A percentile compares a stretch with the other conserved stretches of the same genome.
These are phyloP conservation scores for Candida nitratophila DNA, from an alignment of 805 yeast genomes.

Conservation along the genomic window DNA sequence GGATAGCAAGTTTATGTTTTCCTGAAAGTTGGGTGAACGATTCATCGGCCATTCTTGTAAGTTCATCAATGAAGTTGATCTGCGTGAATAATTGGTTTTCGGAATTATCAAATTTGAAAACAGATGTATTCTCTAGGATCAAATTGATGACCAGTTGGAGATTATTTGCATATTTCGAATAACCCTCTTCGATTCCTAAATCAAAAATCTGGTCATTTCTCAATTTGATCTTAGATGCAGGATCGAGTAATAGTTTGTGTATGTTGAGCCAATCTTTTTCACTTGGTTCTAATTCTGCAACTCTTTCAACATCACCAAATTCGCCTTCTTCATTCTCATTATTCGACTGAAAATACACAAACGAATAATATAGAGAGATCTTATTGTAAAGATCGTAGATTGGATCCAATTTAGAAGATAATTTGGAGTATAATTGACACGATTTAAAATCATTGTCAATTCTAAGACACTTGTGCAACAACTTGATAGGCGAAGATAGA, in stretches of 20 bases:
- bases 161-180: conserved; percentile 11
- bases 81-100: conserved; percentile 14
- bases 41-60: conserved; percentile 17
- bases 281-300: conserved; percentile 31
- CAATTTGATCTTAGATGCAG: conserved; percentile 12
- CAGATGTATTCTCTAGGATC: conserved; percentile 6
- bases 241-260: conserved; percentile 25
- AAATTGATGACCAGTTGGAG: conserved; percentile 19
- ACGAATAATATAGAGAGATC: conserved; percentile 35
- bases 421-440: conserved; percentile 52
- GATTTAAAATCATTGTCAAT: conserved; percentile 63
- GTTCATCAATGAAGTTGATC: conserved; percentile 14
- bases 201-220: conserved; percentile 8
- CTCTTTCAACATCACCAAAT: conserved; percentile 18
- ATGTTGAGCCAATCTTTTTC: conserved; percentile 35
- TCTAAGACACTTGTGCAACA: conserved; percentile 53
- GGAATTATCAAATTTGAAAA: conserved; percentile 13
- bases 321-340: conserved; percentile 16
- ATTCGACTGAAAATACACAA: conserved; percentile 28
- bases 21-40: conserved; percentile 9
- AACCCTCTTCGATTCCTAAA: conserved; percentile 9
- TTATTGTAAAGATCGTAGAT: conserved; percentile 34
- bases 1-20: conserved; percentile 1
- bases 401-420: conserved; percentile 39
- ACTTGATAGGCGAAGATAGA: conserved; percentile 8